Percentiles rank a stretch among this genome's conserved stretches.
Evolutionary conservation across 2,329 filamentous ascomycete genomes (phyloP).

Genomic region (Colletotrichum sp.): DNA sequence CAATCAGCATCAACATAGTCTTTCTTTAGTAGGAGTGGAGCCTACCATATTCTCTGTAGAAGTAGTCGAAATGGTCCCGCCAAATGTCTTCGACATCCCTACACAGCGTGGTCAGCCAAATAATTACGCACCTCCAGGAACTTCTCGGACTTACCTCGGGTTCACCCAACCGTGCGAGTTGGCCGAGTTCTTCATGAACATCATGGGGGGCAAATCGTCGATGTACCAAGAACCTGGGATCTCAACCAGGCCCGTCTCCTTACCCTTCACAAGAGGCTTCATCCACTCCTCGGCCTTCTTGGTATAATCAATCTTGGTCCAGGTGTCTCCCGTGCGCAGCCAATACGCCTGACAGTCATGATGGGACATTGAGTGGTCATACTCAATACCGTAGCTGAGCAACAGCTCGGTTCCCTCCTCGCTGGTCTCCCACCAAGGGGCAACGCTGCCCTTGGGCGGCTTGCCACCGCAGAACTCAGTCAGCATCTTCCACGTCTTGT

Average conservation of each 20-base stretch:
- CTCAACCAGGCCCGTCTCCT: slow-evolving; percentile 68
- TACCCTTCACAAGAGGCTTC: slow-evolving; percentile 65
- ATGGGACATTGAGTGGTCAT: slow-evolving; percentile 71
- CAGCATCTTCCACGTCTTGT: slow-evolving; percentile 74
- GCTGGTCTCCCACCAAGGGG: slow-evolving; percentile 76
- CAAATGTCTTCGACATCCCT: slow-evolving; percentile 67
- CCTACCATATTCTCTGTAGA: slow-evolving; percentile 68
- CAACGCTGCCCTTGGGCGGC: slow-evolving; percentile 73
- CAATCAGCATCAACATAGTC: not conserved
- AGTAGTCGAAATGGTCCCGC: slow-evolving; percentile 74
- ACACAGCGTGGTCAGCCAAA: rapidly evolving
- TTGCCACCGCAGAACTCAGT: slow-evolving; percentile 72
- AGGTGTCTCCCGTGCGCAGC: slow-evolving; percentile 66
- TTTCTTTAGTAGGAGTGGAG: rapidly evolving
- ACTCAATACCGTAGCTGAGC: slow-evolving; percentile 70
- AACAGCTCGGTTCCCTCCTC: slow-evolving; percentile 71
- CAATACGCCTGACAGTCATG: slow-evolving; percentile 70
- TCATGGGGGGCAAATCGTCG: slow-evolving; percentile 70
- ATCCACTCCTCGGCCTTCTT: slow-evolving; percentile 69
- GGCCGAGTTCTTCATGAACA: slow-evolving; percentile 71
- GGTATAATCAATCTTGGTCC: slow-evolving; percentile 71
- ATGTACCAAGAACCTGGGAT: slow-evolving; percentile 70
- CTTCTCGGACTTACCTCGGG: slow-evolving; percentile 32
- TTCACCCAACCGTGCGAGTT: slow-evolving; percentile 68
- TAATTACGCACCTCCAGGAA: rapidly evolving